Conservation (phyloP, 495 filamentous ascomycete species). For the Podospora bellae-mahoneyi region DNA sequence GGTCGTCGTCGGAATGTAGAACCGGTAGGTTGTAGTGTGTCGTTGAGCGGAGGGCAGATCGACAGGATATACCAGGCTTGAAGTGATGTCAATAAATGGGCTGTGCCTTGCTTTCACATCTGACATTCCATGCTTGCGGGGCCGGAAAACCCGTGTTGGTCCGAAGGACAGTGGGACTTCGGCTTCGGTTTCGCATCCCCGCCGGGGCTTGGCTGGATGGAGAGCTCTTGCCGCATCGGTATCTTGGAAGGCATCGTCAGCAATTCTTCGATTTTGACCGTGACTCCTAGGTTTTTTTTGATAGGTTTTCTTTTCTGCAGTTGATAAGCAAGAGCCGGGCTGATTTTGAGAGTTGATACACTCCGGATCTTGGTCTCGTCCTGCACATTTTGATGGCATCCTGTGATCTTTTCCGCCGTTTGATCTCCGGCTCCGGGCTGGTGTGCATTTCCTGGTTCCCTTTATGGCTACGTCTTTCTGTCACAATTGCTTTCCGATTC, state of each 20-base stretch:
- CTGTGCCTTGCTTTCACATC: neutral
- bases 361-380: neutral
- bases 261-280: neutral
- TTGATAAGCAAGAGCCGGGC: too few relatives aligned
- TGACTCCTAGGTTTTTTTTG: too few relatives aligned
- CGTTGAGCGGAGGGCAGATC: too few relatives aligned
- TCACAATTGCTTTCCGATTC: too few relatives aligned
- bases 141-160: neutral
- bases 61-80: too few relatives aligned
- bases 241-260: too few relatives aligned
- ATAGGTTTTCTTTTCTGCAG: too few relatives aligned
- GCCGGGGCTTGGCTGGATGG: neutral
- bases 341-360: neutral
- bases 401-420: neutral
- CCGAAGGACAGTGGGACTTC: neutral
- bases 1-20: neutral
- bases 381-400: neutral
- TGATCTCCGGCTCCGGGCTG: neutral
- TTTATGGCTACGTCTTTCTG: too few relatives aligned
- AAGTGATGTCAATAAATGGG: too few relatives aligned
- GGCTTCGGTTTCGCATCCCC: neutral
- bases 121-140: neutral
- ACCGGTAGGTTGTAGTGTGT: too few relatives aligned
- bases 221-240: neutral
- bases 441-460: neutral